A percentile compares a stretch with the other conserved stretches of the same genome.
phyloP scores from a whole-genome alignment of 2,329 filamentous ascomycete species.

The Ophiobolus disseminans region DNA sequence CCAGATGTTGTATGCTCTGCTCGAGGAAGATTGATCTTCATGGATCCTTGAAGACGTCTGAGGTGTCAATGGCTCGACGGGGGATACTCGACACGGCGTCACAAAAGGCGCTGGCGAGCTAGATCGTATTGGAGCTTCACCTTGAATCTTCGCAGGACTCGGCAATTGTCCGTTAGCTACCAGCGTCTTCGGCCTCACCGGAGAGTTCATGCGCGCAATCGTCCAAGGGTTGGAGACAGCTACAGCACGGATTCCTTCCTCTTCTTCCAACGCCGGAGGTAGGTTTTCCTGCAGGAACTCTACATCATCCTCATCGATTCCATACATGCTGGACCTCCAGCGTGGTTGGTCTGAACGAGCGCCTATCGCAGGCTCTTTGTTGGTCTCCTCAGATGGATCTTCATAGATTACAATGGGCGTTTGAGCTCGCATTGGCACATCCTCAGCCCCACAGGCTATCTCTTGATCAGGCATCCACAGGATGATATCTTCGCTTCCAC shows the following conservation, averaged over 20 bases:
- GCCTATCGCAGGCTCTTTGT: background rate
- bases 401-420: conserved; percentile 3
- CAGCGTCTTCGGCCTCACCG: conserved; percentile 22
- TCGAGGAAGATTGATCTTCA: conserved; percentile 1
- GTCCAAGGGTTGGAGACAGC: conserved; percentile 58
- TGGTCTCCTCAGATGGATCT: background rate
- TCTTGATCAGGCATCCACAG: conserved; percentile 6
- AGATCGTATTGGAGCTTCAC: background rate
- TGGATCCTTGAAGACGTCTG: conserved; percentile 19
- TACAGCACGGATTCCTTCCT: conserved; percentile 40
- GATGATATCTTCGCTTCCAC: conserved; percentile 10
- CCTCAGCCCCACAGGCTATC: background rate
- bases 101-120: conserved; percentile 15
- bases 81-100: conserved; percentile 2
- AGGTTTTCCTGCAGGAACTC: conserved; percentile 26
- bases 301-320: conserved; percentile 47
- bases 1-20: conserved; percentile 12
- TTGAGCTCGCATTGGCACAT: background rate
- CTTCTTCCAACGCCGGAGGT: conserved; percentile 25
- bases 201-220: conserved; percentile 56
- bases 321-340: conserved; percentile 51
- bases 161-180: conserved; percentile 26
- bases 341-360: conserved; percentile 6
- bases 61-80: conserved; percentile 22
- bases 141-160: conserved; percentile 33